Percentiles rank a stretch among this genome's conserved stretches.
These are phyloP conservation scores for Leccinum variicolor DNA, from an alignment of 768 basidiomycete genomes.

Conservation along the genomic window DNA sequence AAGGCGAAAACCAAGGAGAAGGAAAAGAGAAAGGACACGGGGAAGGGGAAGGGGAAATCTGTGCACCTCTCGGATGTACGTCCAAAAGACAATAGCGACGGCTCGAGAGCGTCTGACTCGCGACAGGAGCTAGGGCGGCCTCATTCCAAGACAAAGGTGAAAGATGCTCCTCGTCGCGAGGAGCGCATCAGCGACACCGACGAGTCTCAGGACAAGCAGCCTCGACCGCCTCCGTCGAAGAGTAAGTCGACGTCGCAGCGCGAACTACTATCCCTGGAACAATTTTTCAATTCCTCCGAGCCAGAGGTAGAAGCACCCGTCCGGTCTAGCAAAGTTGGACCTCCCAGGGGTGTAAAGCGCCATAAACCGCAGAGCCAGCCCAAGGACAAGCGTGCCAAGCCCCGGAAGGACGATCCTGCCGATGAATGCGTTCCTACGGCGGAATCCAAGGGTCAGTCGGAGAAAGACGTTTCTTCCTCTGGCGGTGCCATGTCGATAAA, in stretches of 20 bases:
- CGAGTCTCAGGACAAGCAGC: slow-evolving; percentile 2
- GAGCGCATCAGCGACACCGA: neutral
- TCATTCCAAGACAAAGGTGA: neutral
- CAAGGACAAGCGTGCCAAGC: neutral
- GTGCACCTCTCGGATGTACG: neutral
- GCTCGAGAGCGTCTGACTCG: neutral
- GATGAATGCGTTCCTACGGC: neutral
- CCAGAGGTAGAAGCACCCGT: neutral
- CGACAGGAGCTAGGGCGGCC: neutral
- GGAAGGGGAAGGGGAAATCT: slow-evolving; percentile 1
- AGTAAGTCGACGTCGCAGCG: neutral
- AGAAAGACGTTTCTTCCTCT: neutral
- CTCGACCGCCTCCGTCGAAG: slow-evolving; percentile 1
- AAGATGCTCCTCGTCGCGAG: neutral
- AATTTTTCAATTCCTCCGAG: neutral
- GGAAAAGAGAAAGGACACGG: neutral
- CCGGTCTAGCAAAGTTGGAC: slow-evolving; percentile 19
- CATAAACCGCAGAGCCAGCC: neutral
- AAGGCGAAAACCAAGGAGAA: slow-evolving; percentile 8
- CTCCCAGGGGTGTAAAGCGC: slow-evolving; percentile 24
- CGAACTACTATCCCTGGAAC: neutral
- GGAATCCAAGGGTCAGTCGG: neutral
- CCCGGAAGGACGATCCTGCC: neutral
- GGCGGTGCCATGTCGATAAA: neutral
- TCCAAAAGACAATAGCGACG: neutral